Percentiles rank a stretch among this genome's conserved stretches.
Conservation (phyloP, 2,329 filamentous ascomycete genomes). For the Emydomyces testavorans region DNA sequence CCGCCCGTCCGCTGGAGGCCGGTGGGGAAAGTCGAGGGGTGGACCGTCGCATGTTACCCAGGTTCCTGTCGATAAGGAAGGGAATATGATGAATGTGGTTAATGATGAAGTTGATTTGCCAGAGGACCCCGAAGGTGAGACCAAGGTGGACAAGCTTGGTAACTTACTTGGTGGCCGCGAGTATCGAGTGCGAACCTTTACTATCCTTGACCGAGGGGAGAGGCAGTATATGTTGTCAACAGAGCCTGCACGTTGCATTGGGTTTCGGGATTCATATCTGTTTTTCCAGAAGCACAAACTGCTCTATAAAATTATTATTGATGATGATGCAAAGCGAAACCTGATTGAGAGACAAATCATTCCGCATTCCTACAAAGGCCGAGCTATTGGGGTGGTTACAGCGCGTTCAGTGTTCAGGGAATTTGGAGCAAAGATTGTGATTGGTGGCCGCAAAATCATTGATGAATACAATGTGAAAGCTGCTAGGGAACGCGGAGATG, state of each 20-base stretch:
- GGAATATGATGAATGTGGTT: conserved; percentile 78
- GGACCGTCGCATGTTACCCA: conserved; percentile 65
- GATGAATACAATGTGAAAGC: conserved; percentile 83
- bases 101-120: conserved; percentile 86
- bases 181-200: conserved; percentile 93
- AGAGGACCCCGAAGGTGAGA: conserved; percentile 76
- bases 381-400: conserved; percentile 91
- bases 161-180: conserved; percentile 72
- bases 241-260: conserved; percentile 89
- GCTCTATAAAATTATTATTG: conserved; percentile 95
- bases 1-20: conserved; percentile 44
- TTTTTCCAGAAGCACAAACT: conserved; percentile 98
- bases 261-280: conserved; percentile 93
- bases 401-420: conserved; percentile 94
- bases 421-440: conserved; percentile 87
- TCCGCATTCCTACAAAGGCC: conserved; percentile 95
- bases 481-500: conserved; percentile 61
- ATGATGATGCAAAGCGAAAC: conserved; percentile 92
- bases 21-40: conserved; percentile 64
- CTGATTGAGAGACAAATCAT: conserved; percentile 93
- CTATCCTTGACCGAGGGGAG: conserved; percentile 68
- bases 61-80: conserved; percentile 85
- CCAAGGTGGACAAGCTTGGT: conserved; percentile 84
- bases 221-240: conserved; percentile 97
- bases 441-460: conserved; percentile 71